Base-by-base conservation (phyloP, 2,329 filamentous ascomycete species). In the Microcyclospora tardicrescens region DNA sequence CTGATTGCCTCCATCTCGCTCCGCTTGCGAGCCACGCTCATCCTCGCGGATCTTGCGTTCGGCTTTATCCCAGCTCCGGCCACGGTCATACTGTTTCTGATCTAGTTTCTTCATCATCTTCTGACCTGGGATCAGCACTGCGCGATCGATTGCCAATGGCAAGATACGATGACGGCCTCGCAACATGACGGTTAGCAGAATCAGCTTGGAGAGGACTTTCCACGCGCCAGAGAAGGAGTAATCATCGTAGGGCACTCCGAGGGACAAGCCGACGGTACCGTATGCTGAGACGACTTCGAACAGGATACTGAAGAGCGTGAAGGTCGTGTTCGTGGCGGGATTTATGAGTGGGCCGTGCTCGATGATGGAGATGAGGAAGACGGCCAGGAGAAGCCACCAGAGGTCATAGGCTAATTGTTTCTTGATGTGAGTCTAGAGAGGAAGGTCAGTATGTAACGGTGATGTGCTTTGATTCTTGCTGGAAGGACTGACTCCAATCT, bases 201-300 rank as follows among this genome's bases (percentile, higher is more conserved):
- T 67, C 44, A 77, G 62, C 50, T 77, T 77, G 9, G 67, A 72
- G 2, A 91, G 60, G 0, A 78, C 71, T 8, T 70, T 75, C 57
- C 95, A 93, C 49, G 93, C 75, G 0, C 73, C 79, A 29, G 75
- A 84, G 43, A 96, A 37, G 37, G 36, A 40, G 10, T 34, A 37
- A 5, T n/a, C 6, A 5, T 15, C 40, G 12, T 33, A 33, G 10
- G 39, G 42, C 9, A 39, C 38, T 2, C 66, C 66, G 10, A 64
- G 34, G 14, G 34, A 43, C 16, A 53, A 36, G 2, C 49, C 49
- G 12, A 49, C 44, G n/a, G 45, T 52, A 3, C 54, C 52, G 35
- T 58, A 56, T 4, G 49, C 56, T 3, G 49, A 55, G 1, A 63
- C 58, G 11, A 56, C 52, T 39, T 64, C 62, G 43, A 65, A 65